A percentile compares a stretch with the other conserved stretches of the same genome.
phyloP scores from a whole-genome alignment of 495 filamentous ascomycete species.

The Evansstolkia leycettana region DNA sequence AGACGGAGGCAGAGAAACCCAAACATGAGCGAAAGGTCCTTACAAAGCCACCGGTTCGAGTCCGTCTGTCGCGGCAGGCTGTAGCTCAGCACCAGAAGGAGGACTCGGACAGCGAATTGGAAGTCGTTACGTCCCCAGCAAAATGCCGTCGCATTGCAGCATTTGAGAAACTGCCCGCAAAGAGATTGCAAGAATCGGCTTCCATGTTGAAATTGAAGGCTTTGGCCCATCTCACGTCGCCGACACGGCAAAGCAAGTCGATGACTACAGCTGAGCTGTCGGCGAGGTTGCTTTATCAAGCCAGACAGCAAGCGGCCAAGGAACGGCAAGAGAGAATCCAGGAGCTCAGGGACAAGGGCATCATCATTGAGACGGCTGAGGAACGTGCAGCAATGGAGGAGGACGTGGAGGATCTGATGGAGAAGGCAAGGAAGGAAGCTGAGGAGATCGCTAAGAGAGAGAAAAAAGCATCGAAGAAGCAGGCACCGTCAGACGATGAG shows the following conservation, averaged over 20 bases:
- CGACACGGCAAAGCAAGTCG: constrained; percentile 35
- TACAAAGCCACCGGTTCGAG: constrained; percentile 22
- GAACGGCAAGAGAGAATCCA: constrained; percentile 72
- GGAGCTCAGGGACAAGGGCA: constrained; percentile 61
- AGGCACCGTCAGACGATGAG: constrained; percentile 50
- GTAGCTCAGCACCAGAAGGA: constrained; percentile 28
- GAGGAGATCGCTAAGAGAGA: constrained; percentile 69
- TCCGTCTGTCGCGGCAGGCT: constrained; percentile 24
- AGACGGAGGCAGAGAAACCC: constrained; percentile 1
- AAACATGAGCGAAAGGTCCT: constrained; percentile 10
- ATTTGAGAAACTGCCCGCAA: constrained; percentile 56
- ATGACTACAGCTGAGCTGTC: constrained; percentile 63
- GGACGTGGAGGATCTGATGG: constrained; percentile 75
- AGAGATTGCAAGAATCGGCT: constrained; percentile 44
- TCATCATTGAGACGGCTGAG: constrained; percentile 75
- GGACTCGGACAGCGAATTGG: constrained; percentile 57
- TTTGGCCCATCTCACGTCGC: constrained; percentile 63
- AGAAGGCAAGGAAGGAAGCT: constrained; percentile 70
- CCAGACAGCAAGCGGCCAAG: constrained; percentile 64
- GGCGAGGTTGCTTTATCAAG: constrained; percentile 50
- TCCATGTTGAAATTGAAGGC: constrained; percentile 56
- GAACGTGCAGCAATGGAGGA: constrained; percentile 70
- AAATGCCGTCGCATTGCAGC: constrained; percentile 37
- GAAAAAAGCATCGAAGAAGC: constrained; percentile 52
- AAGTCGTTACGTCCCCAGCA: constrained; percentile 39